These are phyloP conservation scores for Tillandsia fasciculata DNA, from an alignment of 176 grass and related monocot genomes.

Conservation along the genomic window DNA sequence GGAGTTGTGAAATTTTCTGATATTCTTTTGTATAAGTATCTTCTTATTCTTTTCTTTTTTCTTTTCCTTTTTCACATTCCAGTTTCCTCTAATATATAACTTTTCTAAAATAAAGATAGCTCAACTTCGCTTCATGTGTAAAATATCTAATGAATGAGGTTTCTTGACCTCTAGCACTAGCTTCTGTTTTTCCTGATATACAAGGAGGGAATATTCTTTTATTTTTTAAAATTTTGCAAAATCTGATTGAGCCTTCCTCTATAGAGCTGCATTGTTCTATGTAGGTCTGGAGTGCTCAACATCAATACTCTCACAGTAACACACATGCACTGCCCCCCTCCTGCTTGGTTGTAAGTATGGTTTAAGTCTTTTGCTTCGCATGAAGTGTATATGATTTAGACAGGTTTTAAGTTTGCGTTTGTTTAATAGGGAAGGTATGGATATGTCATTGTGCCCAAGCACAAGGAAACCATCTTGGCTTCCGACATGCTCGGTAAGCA, in stretches of 20 bases:
- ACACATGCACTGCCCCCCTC: slow-evolving; percentile 90
- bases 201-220: not conserved
- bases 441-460: slow-evolving; percentile 16
- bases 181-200: not conserved
- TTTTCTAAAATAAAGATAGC: not conserved
- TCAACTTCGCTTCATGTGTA: no score
- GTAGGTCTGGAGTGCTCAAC: slow-evolving; percentile 86
- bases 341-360: slow-evolving; percentile 84
- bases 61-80: not conserved
- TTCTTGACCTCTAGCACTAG: not conserved
- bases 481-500: slow-evolving; percentile 54
- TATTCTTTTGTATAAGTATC: not conserved
- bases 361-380: slow-evolving; percentile 12
- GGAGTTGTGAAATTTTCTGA: slow-evolving; percentile 6
- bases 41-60: slow-evolving; percentile 4
- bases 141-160: no score
- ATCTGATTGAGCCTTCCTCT: not conserved
- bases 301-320: slow-evolving; percentile 51
- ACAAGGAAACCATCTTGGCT: slow-evolving; percentile 67
- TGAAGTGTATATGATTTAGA: not conserved
- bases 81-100: not conserved
- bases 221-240: not conserved
- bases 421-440: slow-evolving; percentile 39
- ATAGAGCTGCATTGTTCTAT: not conserved
- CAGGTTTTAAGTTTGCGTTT: slow-evolving; percentile 7